Evolutionary conservation across 331 rosid genomes (phyloP).

Genomic region (Malus hybrid): DNA sequence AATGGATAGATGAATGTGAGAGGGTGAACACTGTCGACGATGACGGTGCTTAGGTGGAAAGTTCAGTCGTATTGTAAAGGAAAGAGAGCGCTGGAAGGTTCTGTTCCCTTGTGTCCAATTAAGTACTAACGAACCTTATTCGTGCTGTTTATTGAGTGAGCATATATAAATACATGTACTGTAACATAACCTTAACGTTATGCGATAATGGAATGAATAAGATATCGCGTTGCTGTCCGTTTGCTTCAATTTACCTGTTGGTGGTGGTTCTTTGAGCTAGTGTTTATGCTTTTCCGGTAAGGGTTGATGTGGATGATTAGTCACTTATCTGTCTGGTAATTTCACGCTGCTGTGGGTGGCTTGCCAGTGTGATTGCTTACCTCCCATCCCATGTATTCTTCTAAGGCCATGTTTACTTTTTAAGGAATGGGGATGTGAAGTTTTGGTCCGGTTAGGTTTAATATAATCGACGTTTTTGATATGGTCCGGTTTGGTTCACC

Average conservation of each 20-base stretch:
- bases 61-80: neutral
- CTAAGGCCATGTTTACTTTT: too few relatives aligned
- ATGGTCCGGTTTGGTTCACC: too few relatives aligned
- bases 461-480: too few relatives aligned
- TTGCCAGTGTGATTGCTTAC: too few relatives aligned
- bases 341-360: too few relatives aligned
- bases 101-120: neutral
- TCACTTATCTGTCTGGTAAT: too few relatives aligned
- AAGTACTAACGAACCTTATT: neutral
- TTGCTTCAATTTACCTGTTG: neutral
- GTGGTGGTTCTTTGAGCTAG: neutral
- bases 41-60: constrained; percentile 41
- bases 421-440: too few relatives aligned
- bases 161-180: neutral
- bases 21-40: constrained; percentile 75
- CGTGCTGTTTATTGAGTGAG: neutral
- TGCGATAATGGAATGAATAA: neutral
- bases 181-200: neutral
- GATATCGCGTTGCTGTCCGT: neutral
- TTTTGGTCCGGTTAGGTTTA: too few relatives aligned
- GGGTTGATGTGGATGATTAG: neutral
- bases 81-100: neutral
- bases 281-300: neutral
- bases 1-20: constrained; percentile 96
- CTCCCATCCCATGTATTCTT: too few relatives aligned